Base-by-base conservation (phyloP, 441 rosid genomes). In the Aleurites moluccanus region DNA sequence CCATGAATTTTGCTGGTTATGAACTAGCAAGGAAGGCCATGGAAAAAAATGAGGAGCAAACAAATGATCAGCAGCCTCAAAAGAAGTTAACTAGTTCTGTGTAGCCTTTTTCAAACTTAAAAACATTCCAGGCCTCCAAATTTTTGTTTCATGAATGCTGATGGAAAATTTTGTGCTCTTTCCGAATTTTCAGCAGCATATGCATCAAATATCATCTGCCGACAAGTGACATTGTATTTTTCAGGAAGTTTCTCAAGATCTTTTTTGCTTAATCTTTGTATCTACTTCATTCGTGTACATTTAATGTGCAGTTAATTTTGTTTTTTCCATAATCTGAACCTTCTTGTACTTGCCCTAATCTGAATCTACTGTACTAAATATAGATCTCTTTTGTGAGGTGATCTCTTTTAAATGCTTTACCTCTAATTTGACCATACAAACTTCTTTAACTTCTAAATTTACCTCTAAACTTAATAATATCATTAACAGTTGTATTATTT, bases 1-100 rank as follows among this genome's bases (percentile, higher is more conserved):
- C 99, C 70, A 96, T 96, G 99, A 96, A 96, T 84, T 96, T 96
- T 81, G 99, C 99, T 4, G 99, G 99, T 6, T 96, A 96, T 20
- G 99, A 96, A 83, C 87, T 96, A 53, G 89, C 90, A 11, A 88
- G 86, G 91, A 96, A 96, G 79, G 93, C 98, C 57, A 85, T 96
- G 97, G 83, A 80, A 80, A 90, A 87, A 82, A 84, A 85, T 1
- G 88, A 86, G 68, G 97, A 87, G n/a, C 67, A 50, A 45, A 52
- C 84, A 13, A 71, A 47, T 4, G 77, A 81, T 30, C 79, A 77
- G 64, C 69, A 57, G 70, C 53, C 88, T 66, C 80, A 70, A 27
- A 87, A 82, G 78, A 83, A 85, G 85, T 50, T 64, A 78, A 73
- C 82, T 28, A 81, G 70, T 79, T 72, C 87, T 42, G 84, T 83